Base-by-base conservation (phyloP, 345 rosid species). In the Eucalyptus albens region DNA sequence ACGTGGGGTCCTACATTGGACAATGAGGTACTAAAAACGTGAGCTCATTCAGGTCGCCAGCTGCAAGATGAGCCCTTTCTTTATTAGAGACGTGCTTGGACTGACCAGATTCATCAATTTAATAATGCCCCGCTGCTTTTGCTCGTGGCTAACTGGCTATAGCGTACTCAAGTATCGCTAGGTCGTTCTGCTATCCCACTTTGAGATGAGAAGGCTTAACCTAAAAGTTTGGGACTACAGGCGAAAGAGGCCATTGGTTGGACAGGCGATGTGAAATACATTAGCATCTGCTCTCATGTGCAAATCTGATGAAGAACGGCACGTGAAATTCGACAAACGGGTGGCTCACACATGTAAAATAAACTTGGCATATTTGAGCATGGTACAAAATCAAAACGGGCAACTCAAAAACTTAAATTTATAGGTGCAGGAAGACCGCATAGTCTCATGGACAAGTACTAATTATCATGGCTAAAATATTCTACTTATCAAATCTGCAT, bases 391-490 rank as follows among this genome's bases (percentile, higher is more conserved):
- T 8, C 1, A 0, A 17, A 69, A 31, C 3, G 24, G 21, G 6
- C 17, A n/a, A 65, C 6, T 0, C 15, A 37, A 72, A 72, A 72
- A 12, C 15, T 72, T 37, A 37, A 72, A 3, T 3, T 11, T 19
- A 72, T 37, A 37, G 4, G 7, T 37, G 3, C 0, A 15, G 0
- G 2, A 6, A 21, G 4, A 37, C 27, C 2, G 3, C 0, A 10
- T 77, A 19, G 4, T 22, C 22, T 11, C 0, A 0, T 11, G 9
- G 8, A 22, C 8, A 37, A 37, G 27, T 11, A 11, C 47, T 77
- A 21, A 40, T 21, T 37, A 77, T 77, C 15, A 37, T 40, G 45
- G 27, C 24, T 77, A 77, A 17, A 15, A 40, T 19, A 40, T 77
- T 37, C 5, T 40, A 40, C 15, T 77, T 77, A 21, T 77, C 27